phyloP scores from a whole-genome alignment of 2,329 filamentous ascomycete genomes.

The Cordyceps javanica region DNA sequence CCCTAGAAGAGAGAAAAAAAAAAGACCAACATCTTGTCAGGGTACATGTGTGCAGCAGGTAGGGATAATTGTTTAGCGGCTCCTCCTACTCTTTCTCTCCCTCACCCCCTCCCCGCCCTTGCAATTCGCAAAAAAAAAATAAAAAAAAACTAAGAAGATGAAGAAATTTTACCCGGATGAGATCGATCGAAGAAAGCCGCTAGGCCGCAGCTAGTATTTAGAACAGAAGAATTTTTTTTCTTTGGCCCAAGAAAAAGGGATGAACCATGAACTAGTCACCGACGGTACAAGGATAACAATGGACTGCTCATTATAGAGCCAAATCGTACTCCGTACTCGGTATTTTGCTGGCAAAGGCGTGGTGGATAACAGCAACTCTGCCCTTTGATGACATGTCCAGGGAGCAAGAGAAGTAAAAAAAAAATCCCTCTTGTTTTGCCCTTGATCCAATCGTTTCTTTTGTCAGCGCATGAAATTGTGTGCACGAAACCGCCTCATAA shows the following conservation, averaged over 20 bases:
- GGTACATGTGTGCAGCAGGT: too few relatives aligned
- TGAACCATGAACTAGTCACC: background rate
- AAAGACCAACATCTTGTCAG: too few relatives aligned
- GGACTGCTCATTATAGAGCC: background rate
- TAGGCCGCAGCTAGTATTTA: background rate
- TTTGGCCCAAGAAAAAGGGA: too few relatives aligned
- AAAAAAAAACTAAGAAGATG: background rate
- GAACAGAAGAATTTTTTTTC: background rate
- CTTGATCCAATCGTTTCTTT: background rate
- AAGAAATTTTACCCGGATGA: background rate
- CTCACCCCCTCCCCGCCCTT: too few relatives aligned
- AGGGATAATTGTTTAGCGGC: too few relatives aligned
- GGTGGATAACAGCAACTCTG: background rate
- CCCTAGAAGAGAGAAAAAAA: too few relatives aligned
- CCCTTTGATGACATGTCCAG: background rate
- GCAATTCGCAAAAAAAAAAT: too few relatives aligned
- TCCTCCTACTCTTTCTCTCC: too few relatives aligned
- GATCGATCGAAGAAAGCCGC: background rate
- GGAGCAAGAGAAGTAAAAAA: background rate
- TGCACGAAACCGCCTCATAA: too few relatives aligned
- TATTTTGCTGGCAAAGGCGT: background rate
- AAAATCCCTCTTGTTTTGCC: too few relatives aligned
- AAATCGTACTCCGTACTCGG: too few relatives aligned
- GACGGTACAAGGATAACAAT: background rate
- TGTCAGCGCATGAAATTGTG: too few relatives aligned